A percentile compares a stretch with the other conserved stretches of the same genome.
Conservation (phyloP, 345 rosid species). For the Pistacia vera region DNA sequence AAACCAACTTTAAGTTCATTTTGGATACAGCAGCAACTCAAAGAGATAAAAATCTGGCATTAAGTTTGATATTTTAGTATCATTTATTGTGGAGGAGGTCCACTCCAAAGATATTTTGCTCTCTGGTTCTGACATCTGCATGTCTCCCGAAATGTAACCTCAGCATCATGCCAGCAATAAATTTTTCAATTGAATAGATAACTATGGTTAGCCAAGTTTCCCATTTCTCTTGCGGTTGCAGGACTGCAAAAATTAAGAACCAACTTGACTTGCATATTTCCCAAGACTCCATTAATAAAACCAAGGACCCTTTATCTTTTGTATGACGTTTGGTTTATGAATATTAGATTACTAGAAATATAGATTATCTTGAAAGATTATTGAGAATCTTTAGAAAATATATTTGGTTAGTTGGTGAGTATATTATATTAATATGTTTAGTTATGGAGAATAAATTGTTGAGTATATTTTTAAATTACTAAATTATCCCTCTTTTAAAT, state of each 20-base stretch:
- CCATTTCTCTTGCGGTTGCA: not conserved
- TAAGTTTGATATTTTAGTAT: not conserved
- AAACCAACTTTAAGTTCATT: not conserved
- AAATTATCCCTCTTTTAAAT: too few species aligned
- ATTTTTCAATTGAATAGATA: not conserved
- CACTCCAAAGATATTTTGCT: not conserved
- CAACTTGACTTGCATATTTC: not conserved
- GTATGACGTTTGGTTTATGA: too few species aligned
- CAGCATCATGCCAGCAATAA: not conserved
- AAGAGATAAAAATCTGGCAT: not conserved
- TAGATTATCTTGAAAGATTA: too few species aligned
- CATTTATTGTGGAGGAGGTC: not conserved
- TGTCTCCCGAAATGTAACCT: not conserved
- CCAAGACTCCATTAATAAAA: too few species aligned
- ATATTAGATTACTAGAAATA: too few species aligned
- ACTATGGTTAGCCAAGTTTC: not conserved
- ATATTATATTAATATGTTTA: too few species aligned
- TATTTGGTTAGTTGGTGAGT: too few species aligned
- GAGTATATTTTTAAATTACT: too few species aligned
- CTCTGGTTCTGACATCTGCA: not conserved
- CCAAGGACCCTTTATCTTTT: not conserved
- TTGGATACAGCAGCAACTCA: not conserved
- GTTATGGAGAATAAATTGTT: too few species aligned
- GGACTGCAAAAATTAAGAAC: not conserved
- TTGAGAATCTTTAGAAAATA: too few species aligned